Evolutionary conservation across 1,284 basidiomycete species (phyloP), one percentile per base, ranked within the genome.

Genomic region (Cerioporus squamosus): DNA sequence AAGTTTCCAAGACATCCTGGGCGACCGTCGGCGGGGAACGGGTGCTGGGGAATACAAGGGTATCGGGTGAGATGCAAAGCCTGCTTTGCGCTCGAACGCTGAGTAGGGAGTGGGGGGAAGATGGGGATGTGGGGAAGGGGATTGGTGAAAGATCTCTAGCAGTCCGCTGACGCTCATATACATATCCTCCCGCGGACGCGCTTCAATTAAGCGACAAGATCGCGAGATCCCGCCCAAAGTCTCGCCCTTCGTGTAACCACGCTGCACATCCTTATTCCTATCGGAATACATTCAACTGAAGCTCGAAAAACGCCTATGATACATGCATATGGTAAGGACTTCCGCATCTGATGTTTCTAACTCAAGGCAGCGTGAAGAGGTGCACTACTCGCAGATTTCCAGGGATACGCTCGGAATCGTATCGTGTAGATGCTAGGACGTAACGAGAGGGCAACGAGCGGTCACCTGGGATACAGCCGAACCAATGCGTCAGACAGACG

Each of bases 1-100:
- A 43, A 75, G 60, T 68, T 72, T 75, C 75, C 75, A 77, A 57
- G 75, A 76, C 75, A 77, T 77, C 53, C 39, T 63, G 54, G 52
- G 44, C 40, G 54, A 48, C 42, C 44, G 33, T 26, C 23, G 39
- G 42, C n/a, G 56, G n/a, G 33, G 36, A 17, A 46, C 12, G 26
- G 38, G 20, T 46, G 42, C 6, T 33, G 40, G 43, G 22, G 26
- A 33, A 18, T 53, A 24, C 6, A 23, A 46, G 53, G 55, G 60
- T 55, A 48, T 53, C 33, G 24, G n/a, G 51, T 29, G 36, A 50
- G 65, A 64, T 63, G 67, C 62, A 70, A 70, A 68, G 67, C 68
- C 68, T 66, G 68, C 68, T 70, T 70, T 68, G 66, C 66, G 60
- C 58, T 60, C 62, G 51, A 39, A 51, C n/a, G 45, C 18, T 49